These are phyloP conservation scores for Linanthus parryae DNA, from an alignment of 148 eudicot genomes.

Conservation along the genomic window DNA sequence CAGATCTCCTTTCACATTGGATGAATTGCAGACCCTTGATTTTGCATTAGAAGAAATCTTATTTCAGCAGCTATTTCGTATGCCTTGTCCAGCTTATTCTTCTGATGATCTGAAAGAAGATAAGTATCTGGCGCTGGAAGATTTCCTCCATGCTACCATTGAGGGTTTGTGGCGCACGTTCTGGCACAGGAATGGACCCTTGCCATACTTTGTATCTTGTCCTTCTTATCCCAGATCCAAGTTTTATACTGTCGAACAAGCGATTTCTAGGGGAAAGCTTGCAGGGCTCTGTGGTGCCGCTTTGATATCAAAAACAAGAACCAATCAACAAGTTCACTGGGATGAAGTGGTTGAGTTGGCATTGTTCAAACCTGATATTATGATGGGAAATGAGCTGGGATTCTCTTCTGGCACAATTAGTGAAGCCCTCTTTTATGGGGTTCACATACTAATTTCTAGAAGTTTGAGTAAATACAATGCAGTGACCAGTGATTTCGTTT, in stretches of 20 bases:
- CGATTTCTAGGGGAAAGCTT: constrained; percentile 72
- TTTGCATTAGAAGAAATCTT: constrained; percentile 86
- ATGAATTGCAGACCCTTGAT: constrained; percentile 89
- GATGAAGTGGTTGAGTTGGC: constrained; percentile 81
- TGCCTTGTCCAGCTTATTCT: constrained; percentile 86
- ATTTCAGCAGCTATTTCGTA: constrained; percentile 89
- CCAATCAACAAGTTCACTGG: constrained; percentile 94
- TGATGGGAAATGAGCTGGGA: constrained; percentile 45
- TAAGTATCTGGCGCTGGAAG: constrained; percentile 78
- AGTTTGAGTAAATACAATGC: constrained; percentile 64
- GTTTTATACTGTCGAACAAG: constrained; percentile 85
- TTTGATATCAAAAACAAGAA: constrained; percentile 65
- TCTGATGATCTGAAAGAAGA: constrained; percentile 66
- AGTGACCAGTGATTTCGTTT: constrained; percentile 58
- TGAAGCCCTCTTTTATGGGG: constrained; percentile 75
- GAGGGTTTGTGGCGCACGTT: constrained; percentile 92
- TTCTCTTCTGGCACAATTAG: constrained; percentile 48
- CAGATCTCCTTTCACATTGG: constrained; percentile 73
- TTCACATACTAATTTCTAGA: constrained; percentile 73
- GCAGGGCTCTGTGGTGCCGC: constrained; percentile 75
- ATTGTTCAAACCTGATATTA: constrained; percentile 60
- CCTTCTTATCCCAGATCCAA: constrained; percentile 52
- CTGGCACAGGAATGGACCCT: constrained; percentile 66
- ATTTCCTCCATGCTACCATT: constrained; percentile 79
- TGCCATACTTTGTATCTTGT: constrained; percentile 70